Conservation (phyloP, 352 stramenopile genomes). For the Elongisporangium undulatum region DNA sequence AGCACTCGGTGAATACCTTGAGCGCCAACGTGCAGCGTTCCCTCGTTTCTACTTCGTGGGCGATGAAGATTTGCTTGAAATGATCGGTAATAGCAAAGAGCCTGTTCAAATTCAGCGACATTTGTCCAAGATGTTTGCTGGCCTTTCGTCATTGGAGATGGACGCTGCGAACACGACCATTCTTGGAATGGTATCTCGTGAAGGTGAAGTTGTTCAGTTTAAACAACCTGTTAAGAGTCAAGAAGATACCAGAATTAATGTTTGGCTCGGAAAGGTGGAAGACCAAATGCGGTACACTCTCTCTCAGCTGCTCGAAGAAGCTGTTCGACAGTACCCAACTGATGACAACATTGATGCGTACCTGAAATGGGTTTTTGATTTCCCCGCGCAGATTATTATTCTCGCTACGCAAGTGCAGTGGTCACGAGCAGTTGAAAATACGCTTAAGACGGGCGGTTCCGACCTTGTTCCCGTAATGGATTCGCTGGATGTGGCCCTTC, state of each 20-base stretch:
- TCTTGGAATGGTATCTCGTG: conserved; percentile 96
- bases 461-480: conserved; percentile 46
- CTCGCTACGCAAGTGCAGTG: conserved; percentile 97
- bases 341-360: conserved; percentile 86
- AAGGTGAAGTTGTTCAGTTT: conserved; percentile 97
- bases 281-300: conserved; percentile 96
- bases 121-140: conserved; percentile 99
- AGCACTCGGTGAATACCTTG: conserved; percentile 99
- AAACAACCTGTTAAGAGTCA: conserved; percentile 90
- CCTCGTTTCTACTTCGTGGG: conserved; percentile 99
- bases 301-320: conserved; percentile 92
- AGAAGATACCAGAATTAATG: conserved; percentile 90
- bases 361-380: conserved; percentile 96
- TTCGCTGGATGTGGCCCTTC: conserved; percentile 82
- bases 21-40: conserved; percentile 96
- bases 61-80: conserved; percentile 99
- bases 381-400: conserved; percentile 98
- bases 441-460: conserved; percentile 64
- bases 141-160: conserved; percentile 92
- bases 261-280: conserved; percentile 97
- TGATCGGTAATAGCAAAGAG: conserved; percentile 99
- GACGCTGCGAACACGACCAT: conserved; percentile 68
- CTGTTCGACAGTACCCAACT: conserved; percentile 78
- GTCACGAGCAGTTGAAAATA: conserved; percentile 93
- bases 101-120: conserved; percentile 96